Conservation (phyloP, 108 stramenopile species). For the Schizochytrium sp. region DNA sequence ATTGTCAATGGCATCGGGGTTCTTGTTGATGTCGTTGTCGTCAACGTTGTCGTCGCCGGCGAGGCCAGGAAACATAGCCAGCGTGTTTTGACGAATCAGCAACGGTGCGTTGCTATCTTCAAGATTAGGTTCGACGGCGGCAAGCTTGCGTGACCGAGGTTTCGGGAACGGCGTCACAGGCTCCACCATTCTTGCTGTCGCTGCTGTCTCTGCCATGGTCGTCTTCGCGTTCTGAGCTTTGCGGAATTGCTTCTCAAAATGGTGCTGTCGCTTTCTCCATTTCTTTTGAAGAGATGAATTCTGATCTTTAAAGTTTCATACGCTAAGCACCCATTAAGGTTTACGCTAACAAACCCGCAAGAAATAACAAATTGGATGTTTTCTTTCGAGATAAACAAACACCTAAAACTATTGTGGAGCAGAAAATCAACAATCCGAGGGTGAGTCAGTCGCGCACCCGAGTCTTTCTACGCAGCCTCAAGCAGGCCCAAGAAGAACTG, state of each 20-base stretch:
- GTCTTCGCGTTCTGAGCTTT: background rate
- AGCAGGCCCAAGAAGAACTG: too few relatives aligned
- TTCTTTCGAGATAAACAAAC: too few relatives aligned
- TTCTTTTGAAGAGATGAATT: too few relatives aligned
- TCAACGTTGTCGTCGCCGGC: background rate
- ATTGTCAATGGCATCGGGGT: background rate
- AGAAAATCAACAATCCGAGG: too few relatives aligned
- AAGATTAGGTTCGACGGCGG: background rate
- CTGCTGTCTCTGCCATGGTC: background rate
- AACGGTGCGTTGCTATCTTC: slow-evolving; percentile 1
- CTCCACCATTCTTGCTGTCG: background rate
- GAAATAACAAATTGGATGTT: too few relatives aligned
- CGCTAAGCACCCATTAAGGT: too few relatives aligned
- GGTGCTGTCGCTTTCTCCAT: too few relatives aligned
- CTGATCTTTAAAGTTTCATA: too few relatives aligned
- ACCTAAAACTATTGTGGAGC: too few relatives aligned
- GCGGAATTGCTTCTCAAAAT: background rate
- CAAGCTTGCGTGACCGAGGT: background rate
- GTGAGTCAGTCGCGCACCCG: too few relatives aligned
- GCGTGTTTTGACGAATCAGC: background rate
- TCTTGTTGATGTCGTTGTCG: background rate
- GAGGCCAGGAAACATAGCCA: slow-evolving; percentile 2
- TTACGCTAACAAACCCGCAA: too few relatives aligned
- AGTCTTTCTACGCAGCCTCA: too few relatives aligned
- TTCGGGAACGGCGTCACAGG: slow-evolving; percentile 16